These are phyloP conservation scores for Penicillium decumbens DNA, from an alignment of 2,329 filamentous ascomycete genomes.

Conservation along the genomic window DNA sequence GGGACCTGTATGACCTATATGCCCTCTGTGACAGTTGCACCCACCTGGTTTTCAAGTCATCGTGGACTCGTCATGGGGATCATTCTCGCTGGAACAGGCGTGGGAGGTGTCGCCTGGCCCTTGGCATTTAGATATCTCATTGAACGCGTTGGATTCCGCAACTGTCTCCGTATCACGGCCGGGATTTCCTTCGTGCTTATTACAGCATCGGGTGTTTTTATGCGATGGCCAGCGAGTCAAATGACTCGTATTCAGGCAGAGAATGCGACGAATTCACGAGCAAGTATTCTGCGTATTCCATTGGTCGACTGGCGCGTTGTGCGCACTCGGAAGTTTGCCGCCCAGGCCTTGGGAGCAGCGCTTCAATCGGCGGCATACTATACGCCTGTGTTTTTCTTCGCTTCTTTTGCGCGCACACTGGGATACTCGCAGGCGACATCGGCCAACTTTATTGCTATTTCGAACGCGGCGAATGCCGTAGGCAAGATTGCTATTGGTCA, in stretches of 20 bases:
- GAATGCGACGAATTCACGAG: constrained; percentile 12
- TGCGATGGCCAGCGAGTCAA: constrained; percentile 27
- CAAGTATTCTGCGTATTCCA: constrained; percentile 24
- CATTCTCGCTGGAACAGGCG: constrained; percentile 36
- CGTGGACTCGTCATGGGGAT: constrained; percentile 40
- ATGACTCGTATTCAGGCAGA: constrained; percentile 16
- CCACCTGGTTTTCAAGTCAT: constrained; percentile 35
- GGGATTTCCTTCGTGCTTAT: constrained; percentile 30
- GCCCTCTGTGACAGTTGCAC: constrained; percentile 36
- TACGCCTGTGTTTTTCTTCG: constrained; percentile 39
- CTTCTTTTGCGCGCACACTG: constrained; percentile 37
- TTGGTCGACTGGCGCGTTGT: constrained; percentile 35
- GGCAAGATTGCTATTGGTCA: constrained; percentile 39
- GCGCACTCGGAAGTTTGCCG: constrained; percentile 32
- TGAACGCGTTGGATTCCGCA: constrained; percentile 34
- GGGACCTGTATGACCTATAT: constrained; percentile 38
- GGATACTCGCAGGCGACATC: constrained; percentile 36
- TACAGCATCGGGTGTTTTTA: constrained; percentile 19
- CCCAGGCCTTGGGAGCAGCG: constrained; percentile 34
- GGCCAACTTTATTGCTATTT: constrained; percentile 39
- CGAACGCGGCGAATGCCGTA: constrained; percentile 39
- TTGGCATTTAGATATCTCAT: constrained; percentile 31
- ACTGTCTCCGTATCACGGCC: constrained; percentile 34
- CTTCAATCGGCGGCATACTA: constrained; percentile 40
- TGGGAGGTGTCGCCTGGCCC: constrained; percentile 39